Evolutionary conservation across 2,329 filamentous ascomycete species (phyloP), one percentile per base, ranked within the genome.

Genomic region (Didymella lethalis): DNA sequence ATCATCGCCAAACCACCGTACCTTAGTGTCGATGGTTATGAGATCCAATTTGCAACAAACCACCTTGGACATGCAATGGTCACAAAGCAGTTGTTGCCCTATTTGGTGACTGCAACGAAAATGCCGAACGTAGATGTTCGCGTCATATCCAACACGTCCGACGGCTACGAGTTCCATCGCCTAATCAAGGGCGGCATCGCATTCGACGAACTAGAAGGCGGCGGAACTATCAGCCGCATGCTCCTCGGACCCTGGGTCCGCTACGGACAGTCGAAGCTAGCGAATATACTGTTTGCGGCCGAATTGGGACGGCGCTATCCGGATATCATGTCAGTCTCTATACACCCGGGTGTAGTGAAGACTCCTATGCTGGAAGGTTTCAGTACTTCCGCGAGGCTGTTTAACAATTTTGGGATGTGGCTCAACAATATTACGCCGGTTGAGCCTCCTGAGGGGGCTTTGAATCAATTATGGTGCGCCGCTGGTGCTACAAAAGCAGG

Each of bases 211-310:
- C 65, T 77, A 38, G 36, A 51, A 29, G 36, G 54, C 4, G 70
- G 71, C 8, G 71, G 64, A 59, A 40, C 49, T 59, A 64, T 71
- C 70, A 38, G 54, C 49, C 53, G 53, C 31, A 43, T 26, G 18
- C 8, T 63, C 40, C 12, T 69, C 48, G 74, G 75, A 5, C 61
- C 69, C 14, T 76, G 70, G 55, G 54, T 60, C 3, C 75, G 80
- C 10, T 84, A 84, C 66, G 80, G 78, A 4, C 79, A 82, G 48
- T 76, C 72, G 50, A 84, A 84, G 62, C 72, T 83, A 5, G 81
- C 82, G 7, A 81, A 82, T 44, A 70, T 83, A 10, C 72, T 83
- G 2, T 81, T 77, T 58, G 70, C 78, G 0, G 55, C 67, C 2
- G 70, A 78, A 43, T 68, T 82, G n/a, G 78, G 79, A 4, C 57